Percentiles rank a stretch among this genome's conserved stretches.
Conservation (phyloP, 2,329 filamentous ascomycete genomes). For the Stachybotrys chlorohalonatus region DNA sequence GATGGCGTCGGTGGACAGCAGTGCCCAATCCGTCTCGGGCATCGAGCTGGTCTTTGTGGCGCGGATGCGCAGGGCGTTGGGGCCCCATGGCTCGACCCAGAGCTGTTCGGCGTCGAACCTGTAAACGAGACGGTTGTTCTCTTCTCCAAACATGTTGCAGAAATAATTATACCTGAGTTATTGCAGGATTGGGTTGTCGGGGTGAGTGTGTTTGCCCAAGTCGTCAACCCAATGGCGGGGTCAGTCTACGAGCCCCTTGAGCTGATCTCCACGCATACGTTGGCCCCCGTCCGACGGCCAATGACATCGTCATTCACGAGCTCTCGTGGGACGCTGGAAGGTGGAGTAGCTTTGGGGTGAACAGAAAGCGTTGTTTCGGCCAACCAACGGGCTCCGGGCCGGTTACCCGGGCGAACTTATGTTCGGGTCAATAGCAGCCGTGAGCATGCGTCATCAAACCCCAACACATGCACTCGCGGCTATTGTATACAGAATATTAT, state of each 20-base stretch:
- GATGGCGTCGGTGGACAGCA: slow-evolving; percentile 10
- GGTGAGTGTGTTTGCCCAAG: background rate
- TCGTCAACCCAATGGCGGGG: background rate
- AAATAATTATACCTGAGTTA: background rate
- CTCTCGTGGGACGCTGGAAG: background rate
- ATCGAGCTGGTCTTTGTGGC: slow-evolving; percentile 29
- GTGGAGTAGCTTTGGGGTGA: background rate
- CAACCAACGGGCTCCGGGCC: background rate
- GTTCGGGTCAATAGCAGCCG: too few relatives aligned
- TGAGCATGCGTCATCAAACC: too few relatives aligned
- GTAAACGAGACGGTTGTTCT: slow-evolving; percentile 16
- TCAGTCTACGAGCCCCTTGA: background rate
- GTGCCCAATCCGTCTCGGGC: slow-evolving; percentile 27
- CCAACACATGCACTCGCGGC: too few relatives aligned
- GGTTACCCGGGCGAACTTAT: background rate
- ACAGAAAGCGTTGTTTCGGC: background rate
- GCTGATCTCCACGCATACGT: background rate
- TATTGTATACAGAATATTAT: too few relatives aligned
- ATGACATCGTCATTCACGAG: background rate
- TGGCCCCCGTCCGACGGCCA: background rate
- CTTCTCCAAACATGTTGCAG: slow-evolving; percentile 4
- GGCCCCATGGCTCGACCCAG: slow-evolving; percentile 40
- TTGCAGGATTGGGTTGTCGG: background rate
- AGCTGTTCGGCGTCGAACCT: slow-evolving; percentile 34
- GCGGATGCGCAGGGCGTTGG: slow-evolving; percentile 35